phyloP scores from a whole-genome alignment of 352 stramenopile species.

The Phytophthora meadii region DNA sequence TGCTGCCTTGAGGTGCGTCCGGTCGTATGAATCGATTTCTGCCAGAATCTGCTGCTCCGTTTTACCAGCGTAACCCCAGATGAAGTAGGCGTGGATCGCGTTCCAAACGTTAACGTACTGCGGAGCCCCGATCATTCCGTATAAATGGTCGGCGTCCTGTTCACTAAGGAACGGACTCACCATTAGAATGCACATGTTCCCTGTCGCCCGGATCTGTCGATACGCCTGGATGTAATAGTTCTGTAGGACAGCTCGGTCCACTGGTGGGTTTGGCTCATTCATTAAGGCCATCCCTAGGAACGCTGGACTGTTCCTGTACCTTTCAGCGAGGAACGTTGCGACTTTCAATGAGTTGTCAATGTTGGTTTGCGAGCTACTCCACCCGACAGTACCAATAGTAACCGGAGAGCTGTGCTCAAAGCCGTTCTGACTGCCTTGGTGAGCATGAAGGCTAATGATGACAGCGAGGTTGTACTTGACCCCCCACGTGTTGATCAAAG shows the following conservation, averaged over 20 bases:
- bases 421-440: conserved; percentile 66
- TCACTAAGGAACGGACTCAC: conserved; percentile 50
- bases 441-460: conserved; percentile 60
- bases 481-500: conserved; percentile 58
- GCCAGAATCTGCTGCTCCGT: conserved; percentile 30
- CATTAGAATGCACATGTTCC: conserved; percentile 56
- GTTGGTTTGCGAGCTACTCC: conserved; percentile 37
- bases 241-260: conserved; percentile 27
- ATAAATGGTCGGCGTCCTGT: conserved; percentile 34
- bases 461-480: conserved; percentile 62
- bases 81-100: conserved; percentile 66
- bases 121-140: conserved; percentile 33
- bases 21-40: conserved; percentile 32
- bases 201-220: conserved; percentile 37
- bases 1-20: conserved; percentile 19
- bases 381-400: conserved; percentile 13
- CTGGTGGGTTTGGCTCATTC: conserved; percentile 51
- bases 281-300: conserved; percentile 64
- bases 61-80: conserved; percentile 46
- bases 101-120: conserved; percentile 67
- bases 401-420: conserved; percentile 54
- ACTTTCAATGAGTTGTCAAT: conserved; percentile 48
- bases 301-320: conserved; percentile 51
- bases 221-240: conserved; percentile 57
- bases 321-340: conserved; percentile 42